Evolutionary conservation across 228 moss, liverwort and hornwort species (phyloP), one percentile per base, ranked within the genome.

Genomic region (Sphagnum fallax): DNA sequence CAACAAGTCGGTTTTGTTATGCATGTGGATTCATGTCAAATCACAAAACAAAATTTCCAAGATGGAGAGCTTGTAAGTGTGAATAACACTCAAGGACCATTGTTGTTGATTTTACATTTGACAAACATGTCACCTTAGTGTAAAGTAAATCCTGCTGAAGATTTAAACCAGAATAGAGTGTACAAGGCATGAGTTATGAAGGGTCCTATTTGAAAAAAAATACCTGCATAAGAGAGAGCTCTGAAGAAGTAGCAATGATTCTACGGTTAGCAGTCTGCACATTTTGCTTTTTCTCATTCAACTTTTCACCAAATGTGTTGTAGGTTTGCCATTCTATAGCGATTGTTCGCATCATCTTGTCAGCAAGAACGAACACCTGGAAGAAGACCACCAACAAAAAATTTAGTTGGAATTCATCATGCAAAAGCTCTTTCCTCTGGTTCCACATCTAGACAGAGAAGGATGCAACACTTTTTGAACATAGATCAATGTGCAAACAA

Each of bases 171-270:
- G 1, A 55, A 3, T 55, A 55, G 2, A 8, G 8, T 8, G 55
- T 55, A 8, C 8, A 8, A 55, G 55, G 55, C 12, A 55, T 55
- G 55, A 55, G 12, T 55, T 12, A 55, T 8, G 12, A 8, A 8
- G 55, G 12, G 9, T 12, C 55, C 2, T 8, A 55, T 8, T 8
- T 55, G 15, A 14, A 67, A 5, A 4, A 16, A 5, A 5, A 32
- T 65, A 86, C 86, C 73, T 86, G 77, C 16, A 77, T 73, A 53
- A 93, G 79, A 64, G 97, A 81, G 4, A 93, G 90, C 79, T 97
- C 97, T 0, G 97, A 89, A 32, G 85, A 72, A 11, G 90, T 80
- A 52, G 91, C 93, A 72, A 83, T 70, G 32, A 93, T 72, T 48
- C 79, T 53, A 60, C 85, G 81, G 65, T 78, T 82, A 4, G 88